These are phyloP conservation scores for Solanum chmielewskii DNA, from an alignment of 257 asterid species.

Conservation along the genomic window DNA sequence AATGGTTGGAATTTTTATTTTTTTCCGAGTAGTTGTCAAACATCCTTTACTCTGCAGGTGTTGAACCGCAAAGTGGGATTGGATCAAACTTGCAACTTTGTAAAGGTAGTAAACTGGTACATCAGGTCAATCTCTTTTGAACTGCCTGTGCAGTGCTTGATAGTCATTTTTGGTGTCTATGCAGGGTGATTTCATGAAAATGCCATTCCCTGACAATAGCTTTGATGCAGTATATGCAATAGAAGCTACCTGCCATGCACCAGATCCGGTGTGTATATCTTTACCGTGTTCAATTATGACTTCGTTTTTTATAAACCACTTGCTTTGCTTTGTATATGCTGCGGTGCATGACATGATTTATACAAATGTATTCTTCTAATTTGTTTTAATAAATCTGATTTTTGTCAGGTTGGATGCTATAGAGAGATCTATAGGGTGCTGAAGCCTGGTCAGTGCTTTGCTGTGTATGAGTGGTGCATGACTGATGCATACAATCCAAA, in stretches of 20 bases:
- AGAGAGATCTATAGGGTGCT: conserved; percentile 81
- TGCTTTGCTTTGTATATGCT: conserved; percentile 78
- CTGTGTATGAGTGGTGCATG: conserved; percentile 99
- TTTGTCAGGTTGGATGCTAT: conserved; percentile 80
- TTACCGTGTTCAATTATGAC: not conserved
- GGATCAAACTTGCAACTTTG: conserved; percentile 68
- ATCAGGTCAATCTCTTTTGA: not conserved
- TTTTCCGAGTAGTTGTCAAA: not conserved
- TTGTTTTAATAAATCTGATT: not conserved
- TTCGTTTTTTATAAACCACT: not conserved
- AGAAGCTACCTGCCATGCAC: conserved; percentile 99
- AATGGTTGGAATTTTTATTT: not conserved
- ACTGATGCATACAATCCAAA: conserved; percentile 70
- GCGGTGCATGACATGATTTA: conserved; percentile 92
- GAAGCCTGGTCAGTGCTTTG: conserved; percentile 95
- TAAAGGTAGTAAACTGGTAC: conserved; percentile 46
- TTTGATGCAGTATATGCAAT: conserved; percentile 95
- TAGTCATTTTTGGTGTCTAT: not conserved
- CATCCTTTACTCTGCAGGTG: conserved; percentile 21
- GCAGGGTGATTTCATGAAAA: conserved; percentile 98
- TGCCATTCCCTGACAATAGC: conserved; percentile 80
- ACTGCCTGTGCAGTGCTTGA: conserved; percentile 4
- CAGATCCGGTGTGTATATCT: conserved; percentile 58
- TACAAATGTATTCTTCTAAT: conserved; percentile 14
- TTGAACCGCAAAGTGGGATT: conserved; percentile 69